These are phyloP conservation scores for Trichoderma guizhouense DNA, from an alignment of 2,329 filamentous ascomycete genomes.

Conservation along the genomic window DNA sequence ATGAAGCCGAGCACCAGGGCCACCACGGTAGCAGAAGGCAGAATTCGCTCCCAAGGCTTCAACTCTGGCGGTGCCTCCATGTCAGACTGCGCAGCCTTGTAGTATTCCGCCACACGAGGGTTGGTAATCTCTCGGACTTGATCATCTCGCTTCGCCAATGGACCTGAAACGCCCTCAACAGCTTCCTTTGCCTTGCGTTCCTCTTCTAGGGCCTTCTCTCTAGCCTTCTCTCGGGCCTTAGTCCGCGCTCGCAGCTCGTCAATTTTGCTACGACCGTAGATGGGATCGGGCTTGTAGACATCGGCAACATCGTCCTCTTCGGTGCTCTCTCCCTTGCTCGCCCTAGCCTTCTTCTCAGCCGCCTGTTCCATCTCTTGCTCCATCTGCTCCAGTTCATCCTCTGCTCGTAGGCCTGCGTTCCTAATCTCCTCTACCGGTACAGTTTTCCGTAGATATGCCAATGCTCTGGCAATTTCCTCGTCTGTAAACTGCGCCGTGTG, in stretches of 20 bases:
- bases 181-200: constrained; percentile 41
- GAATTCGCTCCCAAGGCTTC: constrained; percentile 48
- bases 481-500: constrained; percentile 46
- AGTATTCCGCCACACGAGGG: constrained; percentile 37
- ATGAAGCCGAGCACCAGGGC: constrained; percentile 43
- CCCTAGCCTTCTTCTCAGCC: constrained; percentile 24
- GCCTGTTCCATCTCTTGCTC: constrained; percentile 38
- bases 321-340: constrained; percentile 19
- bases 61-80: constrained; percentile 52
- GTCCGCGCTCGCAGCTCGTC: constrained; percentile 56
- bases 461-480: constrained; percentile 43
- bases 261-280: constrained; percentile 56
- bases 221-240: constrained; percentile 46
- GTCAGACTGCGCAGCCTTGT: constrained; percentile 47
- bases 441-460: constrained; percentile 54
- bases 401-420: constrained; percentile 59
- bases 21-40: constrained; percentile 51
- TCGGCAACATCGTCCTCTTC: constrained; percentile 27
- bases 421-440: constrained; percentile 58
- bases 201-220: constrained; percentile 43
- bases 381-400: constrained; percentile 57
- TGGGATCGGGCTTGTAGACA: constrained; percentile 39
- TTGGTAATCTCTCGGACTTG: constrained; percentile 39
- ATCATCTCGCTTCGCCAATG: constrained; percentile 40
- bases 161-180: constrained; percentile 38